Conservation (phyloP, 2,329 filamentous ascomycete genomes). For the Penicillium palitans region DNA sequence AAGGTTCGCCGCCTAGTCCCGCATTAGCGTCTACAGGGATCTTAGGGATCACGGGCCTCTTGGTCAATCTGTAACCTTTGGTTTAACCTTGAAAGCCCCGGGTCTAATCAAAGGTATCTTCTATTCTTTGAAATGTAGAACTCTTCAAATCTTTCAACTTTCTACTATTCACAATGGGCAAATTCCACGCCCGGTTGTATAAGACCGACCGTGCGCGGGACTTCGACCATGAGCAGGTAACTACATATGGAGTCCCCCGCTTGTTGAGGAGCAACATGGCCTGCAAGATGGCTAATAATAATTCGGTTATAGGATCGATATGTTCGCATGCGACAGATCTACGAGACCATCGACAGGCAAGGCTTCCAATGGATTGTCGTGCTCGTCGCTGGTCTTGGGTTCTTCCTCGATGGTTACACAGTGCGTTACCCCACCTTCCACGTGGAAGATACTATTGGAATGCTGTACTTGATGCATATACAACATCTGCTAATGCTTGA, state of each 20-base stretch:
- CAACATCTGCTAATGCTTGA: neutral
- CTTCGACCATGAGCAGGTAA: constrained; percentile 46
- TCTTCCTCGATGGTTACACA: constrained; percentile 52
- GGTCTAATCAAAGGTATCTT: neutral
- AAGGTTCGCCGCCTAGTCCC: neutral
- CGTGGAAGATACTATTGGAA: neutral
- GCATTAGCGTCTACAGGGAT: constrained; percentile 12
- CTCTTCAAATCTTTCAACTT: neutral
- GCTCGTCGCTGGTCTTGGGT: constrained; percentile 51
- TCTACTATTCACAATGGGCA: constrained; percentile 30
- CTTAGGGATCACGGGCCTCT: constrained; percentile 6
- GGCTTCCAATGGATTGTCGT: constrained; percentile 47
- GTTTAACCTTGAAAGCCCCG: neutral
- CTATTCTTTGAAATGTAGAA: neutral
- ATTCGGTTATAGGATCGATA: constrained; percentile 38
- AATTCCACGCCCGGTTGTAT: constrained; percentile 40
- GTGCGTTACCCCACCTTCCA: constrained; percentile 18
- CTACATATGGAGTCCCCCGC: neutral
- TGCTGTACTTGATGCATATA: too few species aligned
- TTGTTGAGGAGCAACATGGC: neutral
- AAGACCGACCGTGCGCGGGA: constrained; percentile 47
- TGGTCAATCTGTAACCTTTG: neutral
- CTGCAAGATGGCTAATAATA: neutral
- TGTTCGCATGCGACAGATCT: constrained; percentile 47
- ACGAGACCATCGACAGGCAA: constrained; percentile 48